These are phyloP conservation scores for Oropetium thomaeum DNA, from an alignment of 176 grass and related monocot species.

Conservation along the genomic window DNA sequence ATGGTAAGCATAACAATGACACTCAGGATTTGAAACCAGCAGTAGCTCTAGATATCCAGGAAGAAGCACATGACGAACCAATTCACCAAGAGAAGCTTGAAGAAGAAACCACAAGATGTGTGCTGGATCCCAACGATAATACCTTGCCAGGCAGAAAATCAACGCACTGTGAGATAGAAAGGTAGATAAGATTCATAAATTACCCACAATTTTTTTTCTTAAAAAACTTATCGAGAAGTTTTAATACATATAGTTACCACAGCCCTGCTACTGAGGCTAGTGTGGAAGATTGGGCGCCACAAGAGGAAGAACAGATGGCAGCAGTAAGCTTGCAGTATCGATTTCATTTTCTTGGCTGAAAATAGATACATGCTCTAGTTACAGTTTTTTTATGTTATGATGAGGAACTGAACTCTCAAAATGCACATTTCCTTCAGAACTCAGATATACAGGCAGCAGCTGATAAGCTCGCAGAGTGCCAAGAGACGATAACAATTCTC, in stretches of 20 bases:
- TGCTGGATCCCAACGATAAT: neutral
- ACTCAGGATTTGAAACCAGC: neutral
- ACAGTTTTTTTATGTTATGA: neutral
- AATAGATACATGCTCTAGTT: neutral
- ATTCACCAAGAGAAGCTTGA: neutral
- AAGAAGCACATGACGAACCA: neutral
- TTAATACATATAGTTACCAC: neutral
- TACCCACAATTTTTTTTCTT: neutral
- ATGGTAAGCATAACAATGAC: neutral
- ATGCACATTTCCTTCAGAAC: conserved; percentile 37
- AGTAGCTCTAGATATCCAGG: neutral
- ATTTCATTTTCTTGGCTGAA: neutral
- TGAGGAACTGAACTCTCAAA: neutral
- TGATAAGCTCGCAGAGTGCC: conserved; percentile 71
- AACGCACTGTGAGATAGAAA: conserved; percentile 27
- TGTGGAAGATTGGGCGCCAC: neutral
- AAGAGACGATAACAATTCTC: conserved; percentile 61
- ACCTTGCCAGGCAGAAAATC: conserved; percentile 25
- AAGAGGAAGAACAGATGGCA: conserved; percentile 46
- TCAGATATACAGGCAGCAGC: conserved; percentile 45
- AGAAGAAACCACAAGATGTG: neutral
- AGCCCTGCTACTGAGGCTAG: conserved; percentile 41
- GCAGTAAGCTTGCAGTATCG: conserved; percentile 35
- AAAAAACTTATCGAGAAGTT: neutral
- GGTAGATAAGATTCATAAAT: conserved; percentile 30